Percentiles rank a stretch among this genome's conserved stretches.
Evolutionary conservation across 805 yeast genomes (phyloP).

Genomic region (Blastobotrys muscicola): DNA sequence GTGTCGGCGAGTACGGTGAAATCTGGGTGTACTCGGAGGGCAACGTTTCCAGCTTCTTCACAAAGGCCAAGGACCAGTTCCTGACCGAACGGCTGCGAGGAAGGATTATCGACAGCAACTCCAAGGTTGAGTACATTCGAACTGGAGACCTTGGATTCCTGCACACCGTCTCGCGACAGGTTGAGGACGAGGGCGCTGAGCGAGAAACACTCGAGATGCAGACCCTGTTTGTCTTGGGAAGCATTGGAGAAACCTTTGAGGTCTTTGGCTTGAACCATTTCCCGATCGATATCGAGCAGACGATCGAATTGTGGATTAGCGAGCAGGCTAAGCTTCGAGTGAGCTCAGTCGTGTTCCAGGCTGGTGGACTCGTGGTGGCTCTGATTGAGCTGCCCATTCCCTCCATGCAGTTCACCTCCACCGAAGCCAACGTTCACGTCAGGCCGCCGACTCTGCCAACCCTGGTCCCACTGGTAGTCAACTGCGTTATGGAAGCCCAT

Average conservation of each 20-base stretch:
- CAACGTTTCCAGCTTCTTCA: constrained; percentile 50
- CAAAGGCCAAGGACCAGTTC: constrained; percentile 41
- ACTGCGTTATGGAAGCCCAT: constrained; percentile 68
- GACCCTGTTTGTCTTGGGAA: constrained; percentile 75
- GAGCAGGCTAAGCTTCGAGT: constrained; percentile 24
- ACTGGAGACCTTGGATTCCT: constrained; percentile 94
- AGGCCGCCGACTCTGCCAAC: constrained; percentile 43
- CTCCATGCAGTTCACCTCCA: constrained; percentile 15
- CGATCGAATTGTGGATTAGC: constrained; percentile 46
- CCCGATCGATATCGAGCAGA: constrained; percentile 69
- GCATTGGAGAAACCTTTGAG: constrained; percentile 81
- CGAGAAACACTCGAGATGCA: constrained; percentile 48
- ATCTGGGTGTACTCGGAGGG: constrained; percentile 94
- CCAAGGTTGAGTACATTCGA: constrained; percentile 57
- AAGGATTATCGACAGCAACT: constrained; percentile 53
- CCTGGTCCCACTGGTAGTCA: constrained; percentile 73
- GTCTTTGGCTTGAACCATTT: constrained; percentile 86
- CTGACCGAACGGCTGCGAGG: constrained; percentile 51
- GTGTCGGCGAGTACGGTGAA: constrained; percentile 90
- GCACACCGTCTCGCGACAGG: constrained; percentile 50
- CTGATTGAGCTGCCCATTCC: constrained; percentile 47
- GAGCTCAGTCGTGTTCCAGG: constrained; percentile 53
- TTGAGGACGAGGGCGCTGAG: constrained; percentile 23
- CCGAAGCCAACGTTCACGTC: neutral
- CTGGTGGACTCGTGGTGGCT: constrained; percentile 69